A percentile compares a stretch with the other conserved stretches of the same genome.
phyloP scores from a whole-genome alignment of 768 basidiomycete genomes.

The Lactarius akahatsu region DNA sequence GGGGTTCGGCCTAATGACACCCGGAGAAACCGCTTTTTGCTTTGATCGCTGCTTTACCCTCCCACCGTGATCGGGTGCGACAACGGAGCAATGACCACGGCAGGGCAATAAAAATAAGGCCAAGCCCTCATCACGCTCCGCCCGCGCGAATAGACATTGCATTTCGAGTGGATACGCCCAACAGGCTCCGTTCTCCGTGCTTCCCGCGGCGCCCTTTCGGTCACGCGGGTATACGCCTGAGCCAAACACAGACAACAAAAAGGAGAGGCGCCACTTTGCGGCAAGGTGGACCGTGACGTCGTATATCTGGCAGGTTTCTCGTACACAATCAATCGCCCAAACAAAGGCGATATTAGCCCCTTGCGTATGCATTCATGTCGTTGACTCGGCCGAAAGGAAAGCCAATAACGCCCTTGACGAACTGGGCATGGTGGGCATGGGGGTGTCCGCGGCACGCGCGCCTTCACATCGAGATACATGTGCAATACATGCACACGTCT shows the following conservation, averaged over 20 bases:
- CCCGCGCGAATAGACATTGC: conserved; percentile 13
- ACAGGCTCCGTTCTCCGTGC: conserved; percentile 27
- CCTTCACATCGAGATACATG: neutral
- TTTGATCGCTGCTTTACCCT: conserved; percentile 1
- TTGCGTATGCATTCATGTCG: conserved; percentile 6
- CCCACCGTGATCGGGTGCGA: conserved; percentile 17
- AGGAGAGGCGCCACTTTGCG: neutral
- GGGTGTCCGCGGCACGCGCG: conserved; percentile 12
- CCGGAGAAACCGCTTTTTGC: conserved; percentile 4
- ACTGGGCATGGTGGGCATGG: conserved; percentile 3
- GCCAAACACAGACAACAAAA: neutral
- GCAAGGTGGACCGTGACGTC: conserved; percentile 1
- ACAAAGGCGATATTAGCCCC: neutral
- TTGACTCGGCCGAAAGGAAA: neutral
- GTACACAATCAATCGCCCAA: neutral
- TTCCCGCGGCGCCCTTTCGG: conserved; percentile 21
- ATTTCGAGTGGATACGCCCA: conserved; percentile 15
- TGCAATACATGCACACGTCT: neutral
- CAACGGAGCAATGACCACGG: conserved; percentile 12
- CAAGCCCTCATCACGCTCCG: conserved; percentile 16
- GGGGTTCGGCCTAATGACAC: neutral
- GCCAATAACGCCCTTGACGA: conserved; percentile 2
- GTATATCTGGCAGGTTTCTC: conserved; percentile 3
- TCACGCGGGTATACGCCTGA: neutral
- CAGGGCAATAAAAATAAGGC: conserved; percentile 3